These are phyloP conservation scores for Podospora sp. DNA, from an alignment of 495 filamentous ascomycete species.

Conservation along the genomic window DNA sequence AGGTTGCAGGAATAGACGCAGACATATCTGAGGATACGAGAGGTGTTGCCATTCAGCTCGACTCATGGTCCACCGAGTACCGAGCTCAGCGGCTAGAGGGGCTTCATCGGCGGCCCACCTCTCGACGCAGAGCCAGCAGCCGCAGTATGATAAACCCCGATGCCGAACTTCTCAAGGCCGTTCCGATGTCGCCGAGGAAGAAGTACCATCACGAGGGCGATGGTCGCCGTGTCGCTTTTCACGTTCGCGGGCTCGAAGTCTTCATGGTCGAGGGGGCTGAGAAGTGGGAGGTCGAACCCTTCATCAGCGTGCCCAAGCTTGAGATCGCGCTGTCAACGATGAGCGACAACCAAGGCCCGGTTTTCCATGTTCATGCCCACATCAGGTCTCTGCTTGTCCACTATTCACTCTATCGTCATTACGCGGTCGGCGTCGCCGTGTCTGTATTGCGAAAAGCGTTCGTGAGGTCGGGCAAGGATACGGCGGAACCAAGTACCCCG, in stretches of 20 bases:
- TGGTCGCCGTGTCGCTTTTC: constrained; percentile 78
- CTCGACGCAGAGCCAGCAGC: constrained; percentile 61
- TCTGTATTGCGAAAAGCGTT: constrained; percentile 78
- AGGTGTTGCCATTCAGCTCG: constrained; percentile 81
- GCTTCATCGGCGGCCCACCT: constrained; percentile 46
- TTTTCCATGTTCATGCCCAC: constrained; percentile 83
- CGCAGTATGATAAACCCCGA: constrained; percentile 60
- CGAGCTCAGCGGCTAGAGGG: constrained; percentile 73
- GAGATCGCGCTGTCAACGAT: constrained; percentile 84
- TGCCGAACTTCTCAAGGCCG: constrained; percentile 56
- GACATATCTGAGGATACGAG: constrained; percentile 76
- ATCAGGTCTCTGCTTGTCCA: constrained; percentile 77
- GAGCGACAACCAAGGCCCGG: constrained; percentile 80
- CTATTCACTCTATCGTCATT: constrained; percentile 94
- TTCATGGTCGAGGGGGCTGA: constrained; percentile 88
- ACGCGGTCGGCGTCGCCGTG: constrained; percentile 80
- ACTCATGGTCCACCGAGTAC: constrained; percentile 91
- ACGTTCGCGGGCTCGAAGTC: constrained; percentile 79
- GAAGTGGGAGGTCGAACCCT: constrained; percentile 80
- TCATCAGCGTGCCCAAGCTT: constrained; percentile 81
- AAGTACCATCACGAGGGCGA: constrained; percentile 65
- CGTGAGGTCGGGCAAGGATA: constrained; percentile 47
- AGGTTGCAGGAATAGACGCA: constrained; percentile 85
- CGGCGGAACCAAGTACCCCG: constrained; percentile 25
- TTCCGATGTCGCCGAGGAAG: constrained; percentile 64